Conservation (phyloP, 129 eudicot genomes). For the carrot (Daucus carota) region DH1_v3.0 NC_030389.2:38266001-38266500, state of each 20-base stretch:
- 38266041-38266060: neutral
- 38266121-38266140: neutral
- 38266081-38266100: neutral
- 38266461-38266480: too few relatives aligned
- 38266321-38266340: neutral
- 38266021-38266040: neutral
- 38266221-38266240: neutral
- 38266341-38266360: conserved; percentile 4
- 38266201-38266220: conserved; percentile 5
- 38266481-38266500: too few relatives aligned
- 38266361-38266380: neutral
- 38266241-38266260: neutral
- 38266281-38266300: neutral
- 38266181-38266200: conserved; percentile 3
- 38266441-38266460: too few relatives aligned
- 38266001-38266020: neutral
- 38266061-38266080: neutral
- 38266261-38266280: conserved; percentile 1
- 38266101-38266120: neutral
- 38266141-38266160: neutral
- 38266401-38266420: neutral
- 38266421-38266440: neutral
- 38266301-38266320: neutral
- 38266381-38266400: neutral
- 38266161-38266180: conserved; percentile 5